Evolutionary conservation across 352 stramenopile species (phyloP), one percentile per base, ranked within the genome.

Genomic region (Paralagenidium karlingii): DNA sequence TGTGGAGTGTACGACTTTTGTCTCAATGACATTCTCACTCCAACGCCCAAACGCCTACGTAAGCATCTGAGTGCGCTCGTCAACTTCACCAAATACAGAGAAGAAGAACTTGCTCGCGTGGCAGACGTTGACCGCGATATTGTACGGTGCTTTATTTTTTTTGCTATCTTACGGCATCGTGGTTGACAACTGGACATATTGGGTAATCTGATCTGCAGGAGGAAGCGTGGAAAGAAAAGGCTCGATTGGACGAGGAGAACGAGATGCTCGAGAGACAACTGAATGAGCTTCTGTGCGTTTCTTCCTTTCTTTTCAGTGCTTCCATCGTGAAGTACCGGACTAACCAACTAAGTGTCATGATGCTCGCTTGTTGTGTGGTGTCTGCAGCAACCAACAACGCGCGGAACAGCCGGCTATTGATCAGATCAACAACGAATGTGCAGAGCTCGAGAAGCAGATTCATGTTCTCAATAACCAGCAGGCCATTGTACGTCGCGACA

Each of bases 21-120:
- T 4, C 75, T 96, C 31, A 79, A 81, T 18, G 95, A 99, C 51
- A 48, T 99, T 27, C 55, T 87, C 3, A 48, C 66, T 32, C 94
- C 95, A 8, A 87, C 62, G 16, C 51, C 65, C 22, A 96, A 96
- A 49, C 76, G 94, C 44, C 73, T 98, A 31, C 70, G 82, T 10
- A 60, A 77, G 0, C 89, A 98, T 50, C 68, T 99, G 24, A 97
- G 85, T 45, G 95, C 90, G 18, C 77, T 97, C 30, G 97, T 98
- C 49, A 99, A 99, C 69, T 97, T 98, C 60, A 69, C 85, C 40
- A 97, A 96, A 54, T 98, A 97, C 56, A 68, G 90, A 13, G 87
- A 98, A 43, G 92, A 98, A 48, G 82, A 88, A 9, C 47, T 97
- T 19, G 54, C 53, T 1, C 55, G 87, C 11, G 96, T 97, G 46